These are phyloP conservation scores for Solioccasus polychromus DNA, from an alignment of 768 basidiomycete species.

Conservation along the genomic window DNA sequence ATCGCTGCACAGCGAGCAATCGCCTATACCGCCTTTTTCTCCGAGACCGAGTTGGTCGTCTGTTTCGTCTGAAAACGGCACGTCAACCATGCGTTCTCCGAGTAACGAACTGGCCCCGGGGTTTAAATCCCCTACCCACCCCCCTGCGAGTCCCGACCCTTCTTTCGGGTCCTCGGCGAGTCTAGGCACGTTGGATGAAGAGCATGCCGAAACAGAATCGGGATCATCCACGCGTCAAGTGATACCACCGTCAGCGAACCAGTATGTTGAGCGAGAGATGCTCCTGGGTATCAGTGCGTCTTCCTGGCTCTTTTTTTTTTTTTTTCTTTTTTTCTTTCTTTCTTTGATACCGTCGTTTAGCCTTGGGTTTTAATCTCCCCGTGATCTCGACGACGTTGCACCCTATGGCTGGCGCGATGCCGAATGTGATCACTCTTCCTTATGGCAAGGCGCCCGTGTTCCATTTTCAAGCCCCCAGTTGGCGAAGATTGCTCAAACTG, in stretches of 20 bases:
- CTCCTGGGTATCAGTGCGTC: conserved; percentile 65
- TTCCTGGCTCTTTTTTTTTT: not conserved
- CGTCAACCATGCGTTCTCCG: conserved; percentile 9
- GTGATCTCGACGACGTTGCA: conserved; percentile 44
- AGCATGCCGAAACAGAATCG: conserved; percentile 8
- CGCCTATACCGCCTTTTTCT: conserved; percentile 9
- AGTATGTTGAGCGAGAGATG: conserved; percentile 58
- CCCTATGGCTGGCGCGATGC: conserved; percentile 55
- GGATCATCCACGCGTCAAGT: conserved; percentile 15
- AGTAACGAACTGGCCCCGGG: conserved; percentile 12
- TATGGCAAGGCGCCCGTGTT: conserved; percentile 65
- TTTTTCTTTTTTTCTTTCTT: not conserved
- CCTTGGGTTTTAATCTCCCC: conserved; percentile 65
- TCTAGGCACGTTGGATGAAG: conserved; percentile 18
- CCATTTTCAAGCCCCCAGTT: conserved; percentile 70
- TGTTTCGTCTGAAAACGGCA: conserved; percentile 23
- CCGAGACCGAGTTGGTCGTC: conserved; percentile 25
- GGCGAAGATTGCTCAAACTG: conserved; percentile 70
- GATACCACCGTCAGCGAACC: conserved; percentile 27
- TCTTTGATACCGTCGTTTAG: conserved; percentile 36
- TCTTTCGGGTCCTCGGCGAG: conserved; percentile 16
- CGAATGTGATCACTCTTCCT: conserved; percentile 71
- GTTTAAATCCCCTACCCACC: conserved; percentile 17
- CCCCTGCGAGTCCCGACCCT: conserved; percentile 23
- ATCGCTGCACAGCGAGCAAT: conserved; percentile 14